These are phyloP conservation scores for Emergomyces orientalis DNA, from an alignment of 2,329 filamentous ascomycete species.

Conservation along the genomic window DNA sequence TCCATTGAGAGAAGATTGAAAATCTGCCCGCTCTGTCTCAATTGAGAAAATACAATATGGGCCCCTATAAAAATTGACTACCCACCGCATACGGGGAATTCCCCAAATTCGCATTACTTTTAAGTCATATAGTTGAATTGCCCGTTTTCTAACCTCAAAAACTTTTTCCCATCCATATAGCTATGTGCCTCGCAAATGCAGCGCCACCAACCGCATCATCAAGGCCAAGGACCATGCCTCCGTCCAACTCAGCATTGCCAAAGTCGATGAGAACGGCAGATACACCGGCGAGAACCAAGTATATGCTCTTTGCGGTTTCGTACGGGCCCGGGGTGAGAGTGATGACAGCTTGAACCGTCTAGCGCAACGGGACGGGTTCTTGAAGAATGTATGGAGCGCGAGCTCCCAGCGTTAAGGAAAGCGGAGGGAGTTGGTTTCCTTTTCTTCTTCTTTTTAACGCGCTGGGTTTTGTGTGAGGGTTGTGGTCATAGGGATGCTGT, in stretches of 20 bases:
- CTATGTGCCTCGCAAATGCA: conserved; percentile 98
- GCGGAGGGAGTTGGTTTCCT: background rate
- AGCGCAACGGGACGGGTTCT: conserved; percentile 86
- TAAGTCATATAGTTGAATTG: no score
- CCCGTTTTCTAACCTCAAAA: conserved; percentile 1
- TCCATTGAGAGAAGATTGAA: background rate
- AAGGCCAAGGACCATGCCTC: conserved; percentile 99
- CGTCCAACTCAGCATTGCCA: conserved; percentile 92
- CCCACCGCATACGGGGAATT: background rate
- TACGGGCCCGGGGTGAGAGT: conserved; percentile 94
- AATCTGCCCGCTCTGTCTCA: background rate
- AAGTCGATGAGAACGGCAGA: conserved; percentile 98
- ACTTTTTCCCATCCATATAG: conserved; percentile 40
- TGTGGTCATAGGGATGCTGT: conserved; percentile 14
- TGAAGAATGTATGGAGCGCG: conserved; percentile 95
- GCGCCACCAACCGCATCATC: conserved; percentile 98
- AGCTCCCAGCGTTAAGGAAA: conserved; percentile 44
- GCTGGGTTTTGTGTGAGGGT: conserved; percentile 15
- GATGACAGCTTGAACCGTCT: conserved; percentile 95
- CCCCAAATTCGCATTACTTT: background rate
- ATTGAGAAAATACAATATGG: background rate
- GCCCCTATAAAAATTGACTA: background rate
- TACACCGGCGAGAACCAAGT: conserved; percentile 95
- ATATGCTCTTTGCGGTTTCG: conserved; percentile 95
- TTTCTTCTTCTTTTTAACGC: conserved; percentile 6